Evolutionary conservation across 129 eudicot species (phyloP).

Genomic region (Centaurea solstitialis): DNA sequence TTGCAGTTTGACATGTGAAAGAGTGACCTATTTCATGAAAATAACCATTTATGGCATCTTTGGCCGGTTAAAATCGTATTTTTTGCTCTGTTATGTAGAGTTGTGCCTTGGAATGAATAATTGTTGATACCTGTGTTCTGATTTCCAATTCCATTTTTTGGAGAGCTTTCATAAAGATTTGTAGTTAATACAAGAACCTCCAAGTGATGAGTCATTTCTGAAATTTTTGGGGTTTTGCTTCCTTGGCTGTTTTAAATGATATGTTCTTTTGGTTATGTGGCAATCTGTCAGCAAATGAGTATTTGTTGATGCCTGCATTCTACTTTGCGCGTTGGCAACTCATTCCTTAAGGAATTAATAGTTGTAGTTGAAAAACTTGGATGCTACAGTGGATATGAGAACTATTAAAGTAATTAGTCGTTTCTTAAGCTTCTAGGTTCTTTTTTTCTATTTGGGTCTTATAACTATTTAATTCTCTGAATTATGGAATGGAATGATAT

Average conservation of each 20-base stretch:
- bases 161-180: neutral
- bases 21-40: neutral
- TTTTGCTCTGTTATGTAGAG: neutral
- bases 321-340: neutral
- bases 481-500: neutral
- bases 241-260: neutral
- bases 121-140: neutral
- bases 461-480: neutral
- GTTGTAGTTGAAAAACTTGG: neutral
- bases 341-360: neutral
- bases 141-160: neutral
- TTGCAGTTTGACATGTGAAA: neutral
- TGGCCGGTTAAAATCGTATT: neutral
- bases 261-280: neutral
- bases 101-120: neutral
- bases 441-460: neutral
- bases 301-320: neutral
- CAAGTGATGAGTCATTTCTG: neutral
- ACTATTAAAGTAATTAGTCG: neutral
- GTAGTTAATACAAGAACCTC: neutral
- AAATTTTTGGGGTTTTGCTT: neutral
- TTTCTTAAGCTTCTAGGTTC: neutral
- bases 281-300: neutral
- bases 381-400: neutral
- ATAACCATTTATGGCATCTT: neutral